Evolutionary conservation across 2,329 filamentous ascomycete species (phyloP), one percentile per base, ranked within the genome.

Genomic region (Beauveria sp.): DNA sequence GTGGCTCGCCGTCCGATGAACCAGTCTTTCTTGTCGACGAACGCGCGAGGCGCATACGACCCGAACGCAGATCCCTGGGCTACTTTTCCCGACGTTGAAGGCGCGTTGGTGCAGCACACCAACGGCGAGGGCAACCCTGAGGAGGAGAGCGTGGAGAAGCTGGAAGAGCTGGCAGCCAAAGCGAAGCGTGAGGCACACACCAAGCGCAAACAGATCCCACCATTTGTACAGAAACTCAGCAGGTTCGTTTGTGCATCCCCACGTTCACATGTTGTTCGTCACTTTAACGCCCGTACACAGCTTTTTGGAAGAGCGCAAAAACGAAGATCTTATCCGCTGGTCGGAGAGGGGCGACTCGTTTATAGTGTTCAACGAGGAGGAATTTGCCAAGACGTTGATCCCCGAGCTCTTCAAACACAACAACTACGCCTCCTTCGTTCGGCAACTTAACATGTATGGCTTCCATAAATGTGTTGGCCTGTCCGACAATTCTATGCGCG

Each of bases 321-420:
- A 98, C 71, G 93, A 92, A 3, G 91, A 97, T 40, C 80, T 98
- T 54, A 99, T 99, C 71, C 87, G 93, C 68, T 99, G 95, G 95
- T 97, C 95, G 0, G 91, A 96, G 69, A 91, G 93, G 70, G 95
- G 95, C 34, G 92, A 96, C 70, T 97, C 93, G 0, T 99, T 99
- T 76, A 90, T 98, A 62, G 93, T 99, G 3, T 78, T 98, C 9
- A 93, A 99, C 70, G 95, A 99, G 75, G 95, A 99, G 71, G 93
- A 96, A 76, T 99, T 99, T 72, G 97, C 95, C 22, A 98, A 97
- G 76, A 91, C 90, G 43, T 88, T 99, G 68, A 90, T 99, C 26
- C 95, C 95, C 1, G 96, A 98, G 74, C 87, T 98, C 65, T 99
- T 99, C 83, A 99, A 99, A 76, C 95, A 99, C 78, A 96, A 93